Base-by-base conservation (phyloP, 768 basidiomycete species). In the Cystofilobasidium macerans region DNA sequence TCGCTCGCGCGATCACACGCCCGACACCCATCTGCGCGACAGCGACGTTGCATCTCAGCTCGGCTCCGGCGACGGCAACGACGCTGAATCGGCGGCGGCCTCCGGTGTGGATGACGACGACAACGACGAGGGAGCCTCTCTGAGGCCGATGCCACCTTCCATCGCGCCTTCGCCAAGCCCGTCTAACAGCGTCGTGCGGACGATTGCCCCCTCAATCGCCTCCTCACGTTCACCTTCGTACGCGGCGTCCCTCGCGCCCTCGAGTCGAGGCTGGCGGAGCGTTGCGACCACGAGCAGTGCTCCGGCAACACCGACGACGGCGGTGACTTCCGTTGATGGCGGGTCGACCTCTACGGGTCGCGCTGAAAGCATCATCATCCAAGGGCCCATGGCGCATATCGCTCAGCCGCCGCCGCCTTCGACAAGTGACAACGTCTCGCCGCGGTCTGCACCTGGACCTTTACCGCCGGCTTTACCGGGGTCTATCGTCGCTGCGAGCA, bases 41-140 rank as follows among this genome's bases (percentile, higher is more conserved):
- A n/a, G n/a, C n/a, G n/a, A n/a, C n/a, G n/a, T n/a, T n/a, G n/a
- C n/a, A n/a, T n/a, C n/a, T n/a, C n/a, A n/a, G n/a, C n/a, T n/a
- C 11, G 24, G 24, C 51, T 11, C n/a, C 30, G 28, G 30, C 28
- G 28, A 14, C 3, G 28, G 4, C 26, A 30, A 32, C 28, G 30
- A 7, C 13, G 30, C 1, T 7, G 28, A 32, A n/a, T n/a, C n/a
- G n/a, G n/a, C n/a, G n/a, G n/a, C n/a, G n/a, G n/a, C n/a, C n/a
- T n/a, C n/a, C 51, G 51, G 16, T 18, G 18, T 32, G 30, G 45
- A 45, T 3, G 43, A 33, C 43, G 61, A 33, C 4, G 43, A 91
- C 20, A 93, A 97, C 73, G 94, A 95, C 63, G 91, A 95, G 73
- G n/a, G n/a, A n/a, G 94, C 94, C 13, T 94, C 90, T 42, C 76